Evolutionary conservation across 345 rosid genomes (phyloP).

Genomic region (Euphorbia peplus): DNA sequence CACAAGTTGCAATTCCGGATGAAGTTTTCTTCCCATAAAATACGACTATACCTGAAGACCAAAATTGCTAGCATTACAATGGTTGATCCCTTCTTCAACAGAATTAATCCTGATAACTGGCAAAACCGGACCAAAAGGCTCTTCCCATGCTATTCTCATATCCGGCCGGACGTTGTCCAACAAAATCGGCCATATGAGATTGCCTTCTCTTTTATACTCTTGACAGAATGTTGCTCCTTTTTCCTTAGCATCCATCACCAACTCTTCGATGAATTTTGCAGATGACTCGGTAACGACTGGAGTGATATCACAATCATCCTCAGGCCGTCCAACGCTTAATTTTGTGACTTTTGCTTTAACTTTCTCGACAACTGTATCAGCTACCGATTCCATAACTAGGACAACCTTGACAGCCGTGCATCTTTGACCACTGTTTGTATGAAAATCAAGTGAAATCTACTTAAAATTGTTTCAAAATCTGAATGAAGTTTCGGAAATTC

Average conservation of each 20-base stretch:
- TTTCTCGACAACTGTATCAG: constrained; percentile 68
- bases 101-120: constrained; percentile 76
- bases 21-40: no score
- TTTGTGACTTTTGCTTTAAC: constrained; percentile 78
- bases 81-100: constrained; percentile 87
- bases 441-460: no score
- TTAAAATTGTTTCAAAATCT: no score
- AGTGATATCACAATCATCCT: constrained; percentile 81
- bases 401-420: constrained; percentile 96
- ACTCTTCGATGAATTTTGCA: constrained; percentile 88
- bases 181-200: constrained; percentile 96
- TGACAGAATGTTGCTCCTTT: constrained; percentile 94
- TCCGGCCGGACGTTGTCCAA: constrained; percentile 84
- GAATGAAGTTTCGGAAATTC: not conserved
- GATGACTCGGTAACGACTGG: constrained; percentile 94
- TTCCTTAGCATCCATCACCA: constrained; percentile 85
- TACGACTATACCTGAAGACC: constrained; percentile 76
- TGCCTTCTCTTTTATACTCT: constrained; percentile 81
- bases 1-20: no score
- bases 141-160: constrained; percentile 98
- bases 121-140: constrained; percentile 88
- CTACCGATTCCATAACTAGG: constrained; percentile 81
- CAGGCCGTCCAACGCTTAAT: constrained; percentile 79
- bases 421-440: constrained; percentile 74
- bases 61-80: constrained; percentile 94